Percentiles rank a stretch among this genome's conserved stretches.
Conservation (phyloP, 1,284 basidiomycete genomes). For the Cutaneotrichosporon mucoides region DNA sequence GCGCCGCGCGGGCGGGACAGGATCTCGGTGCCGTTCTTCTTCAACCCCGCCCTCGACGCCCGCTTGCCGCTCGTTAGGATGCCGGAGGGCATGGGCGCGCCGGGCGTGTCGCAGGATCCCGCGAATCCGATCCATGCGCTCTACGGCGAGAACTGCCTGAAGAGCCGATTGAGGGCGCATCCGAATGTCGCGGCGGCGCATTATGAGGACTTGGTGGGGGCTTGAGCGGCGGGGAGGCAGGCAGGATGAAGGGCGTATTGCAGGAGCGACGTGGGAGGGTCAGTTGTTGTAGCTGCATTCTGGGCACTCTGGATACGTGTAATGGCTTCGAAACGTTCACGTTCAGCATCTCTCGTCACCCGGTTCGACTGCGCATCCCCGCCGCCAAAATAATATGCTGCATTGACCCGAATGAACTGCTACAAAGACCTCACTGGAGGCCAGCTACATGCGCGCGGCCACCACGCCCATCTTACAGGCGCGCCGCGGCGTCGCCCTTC, state of each 20-base stretch:
- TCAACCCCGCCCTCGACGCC: constrained; percentile 18
- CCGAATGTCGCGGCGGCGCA: constrained; percentile 13
- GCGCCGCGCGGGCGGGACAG: constrained; percentile 9
- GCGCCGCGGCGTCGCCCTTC: constrained; percentile 18
- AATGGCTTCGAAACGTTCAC: too few species aligned
- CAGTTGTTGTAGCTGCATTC: too few species aligned
- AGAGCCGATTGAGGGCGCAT: constrained; percentile 13
- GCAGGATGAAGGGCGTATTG: too few species aligned
- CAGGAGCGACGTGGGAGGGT: too few species aligned
- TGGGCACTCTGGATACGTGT: too few species aligned
- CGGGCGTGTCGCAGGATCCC: constrained; percentile 6
- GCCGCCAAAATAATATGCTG: too few species aligned
- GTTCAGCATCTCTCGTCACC: too few species aligned
- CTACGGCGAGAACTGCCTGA: constrained; percentile 19
- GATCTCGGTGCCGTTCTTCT: constrained; percentile 16
- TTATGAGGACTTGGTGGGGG: constrained; percentile 5
- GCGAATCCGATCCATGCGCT: constrained; percentile 12
- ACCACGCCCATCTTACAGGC: constrained; percentile 3
- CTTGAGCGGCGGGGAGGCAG: not conserved
- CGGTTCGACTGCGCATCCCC: too few species aligned
- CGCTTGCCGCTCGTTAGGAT: constrained; percentile 4
- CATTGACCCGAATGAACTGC: too few species aligned
- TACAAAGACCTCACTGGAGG: too few species aligned
- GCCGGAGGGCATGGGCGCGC: not conserved
- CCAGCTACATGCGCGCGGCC: too few species aligned